These are phyloP conservation scores for Sporothrix pallida DNA, from an alignment of 2,329 filamentous ascomycete genomes.

Conservation along the genomic window DNA sequence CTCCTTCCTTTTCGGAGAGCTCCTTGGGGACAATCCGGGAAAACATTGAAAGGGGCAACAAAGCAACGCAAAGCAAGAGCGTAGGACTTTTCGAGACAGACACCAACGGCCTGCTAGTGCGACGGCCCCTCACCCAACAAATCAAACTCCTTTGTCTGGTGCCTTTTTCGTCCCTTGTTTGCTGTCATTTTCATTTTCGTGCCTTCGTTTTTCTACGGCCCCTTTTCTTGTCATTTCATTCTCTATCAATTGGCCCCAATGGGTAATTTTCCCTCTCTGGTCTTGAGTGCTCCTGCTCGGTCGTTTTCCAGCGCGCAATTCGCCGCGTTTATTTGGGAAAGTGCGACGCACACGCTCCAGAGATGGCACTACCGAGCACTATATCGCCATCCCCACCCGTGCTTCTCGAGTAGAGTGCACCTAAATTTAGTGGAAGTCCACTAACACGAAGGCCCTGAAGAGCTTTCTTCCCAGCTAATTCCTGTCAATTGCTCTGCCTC, in stretches of 20 bases:
- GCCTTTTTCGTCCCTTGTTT: neutral
- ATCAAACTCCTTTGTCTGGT: conserved; percentile 24
- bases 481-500: conserved; percentile 10
- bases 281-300: neutral
- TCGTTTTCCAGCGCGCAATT: neutral
- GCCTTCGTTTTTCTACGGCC: conserved; percentile 6
- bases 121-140: conserved; percentile 30
- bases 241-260: conserved; percentile 14
- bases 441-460: conserved; percentile 7
- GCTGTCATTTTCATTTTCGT: neutral
- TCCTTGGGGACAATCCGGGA: conserved; percentile 32
- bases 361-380: conserved; percentile 6
- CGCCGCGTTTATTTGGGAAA: neutral
- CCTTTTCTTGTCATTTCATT: conserved; percentile 18
- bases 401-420: neutral
- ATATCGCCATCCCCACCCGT: conserved; percentile 21
- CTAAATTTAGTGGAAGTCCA: conserved; percentile 28
- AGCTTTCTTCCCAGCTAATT: conserved; percentile 7
- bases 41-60: conserved; percentile 19
- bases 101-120: conserved; percentile 32
- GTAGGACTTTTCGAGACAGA: conserved; percentile 33
- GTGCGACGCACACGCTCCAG: neutral
- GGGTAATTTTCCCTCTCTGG: neutral
- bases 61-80: conserved; percentile 26
- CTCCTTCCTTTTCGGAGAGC: conserved; percentile 28